phyloP scores from a whole-genome alignment of 495 filamentous ascomycete species.

The Jackrogersella minutella region DNA sequence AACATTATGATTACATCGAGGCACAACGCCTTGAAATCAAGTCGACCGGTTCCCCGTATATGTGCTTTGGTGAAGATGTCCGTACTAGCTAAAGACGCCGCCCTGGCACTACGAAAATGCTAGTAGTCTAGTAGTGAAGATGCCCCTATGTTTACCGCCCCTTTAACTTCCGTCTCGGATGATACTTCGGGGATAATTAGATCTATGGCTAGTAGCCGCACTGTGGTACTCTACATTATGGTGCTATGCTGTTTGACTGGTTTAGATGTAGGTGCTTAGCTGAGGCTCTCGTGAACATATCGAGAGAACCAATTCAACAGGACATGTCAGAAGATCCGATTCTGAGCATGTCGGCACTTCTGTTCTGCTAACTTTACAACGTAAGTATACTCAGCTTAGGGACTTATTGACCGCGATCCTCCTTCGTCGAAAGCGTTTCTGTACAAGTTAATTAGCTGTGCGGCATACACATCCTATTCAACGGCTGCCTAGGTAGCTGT shows the following conservation, averaged over 20 bases:
- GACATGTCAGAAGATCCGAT: background rate
- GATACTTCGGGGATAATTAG: background rate
- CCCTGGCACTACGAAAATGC: background rate
- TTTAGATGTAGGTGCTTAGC: background rate
- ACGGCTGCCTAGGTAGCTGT: background rate
- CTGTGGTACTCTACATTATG: background rate
- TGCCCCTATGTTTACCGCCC: background rate
- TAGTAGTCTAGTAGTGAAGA: background rate
- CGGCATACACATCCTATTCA: background rate
- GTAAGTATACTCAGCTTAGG: too few species aligned
- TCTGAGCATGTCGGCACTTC: background rate
- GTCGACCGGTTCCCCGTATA: background rate
- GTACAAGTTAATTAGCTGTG: background rate
- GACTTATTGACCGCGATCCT: too few species aligned
- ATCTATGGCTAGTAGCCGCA: background rate
- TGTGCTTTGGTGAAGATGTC: background rate
- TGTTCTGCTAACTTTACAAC: background rate
- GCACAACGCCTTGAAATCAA: background rate
- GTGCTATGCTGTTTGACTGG: background rate
- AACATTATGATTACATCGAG: background rate
- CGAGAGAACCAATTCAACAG: too few species aligned
- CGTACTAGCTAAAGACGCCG: background rate
- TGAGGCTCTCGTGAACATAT: background rate
- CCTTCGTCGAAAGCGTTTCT: background rate
- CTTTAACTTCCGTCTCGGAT: background rate